Evolutionary conservation across 129 eudicot genomes (phyloP).

Genomic region (Ambrosia artemisiifolia): DNA sequence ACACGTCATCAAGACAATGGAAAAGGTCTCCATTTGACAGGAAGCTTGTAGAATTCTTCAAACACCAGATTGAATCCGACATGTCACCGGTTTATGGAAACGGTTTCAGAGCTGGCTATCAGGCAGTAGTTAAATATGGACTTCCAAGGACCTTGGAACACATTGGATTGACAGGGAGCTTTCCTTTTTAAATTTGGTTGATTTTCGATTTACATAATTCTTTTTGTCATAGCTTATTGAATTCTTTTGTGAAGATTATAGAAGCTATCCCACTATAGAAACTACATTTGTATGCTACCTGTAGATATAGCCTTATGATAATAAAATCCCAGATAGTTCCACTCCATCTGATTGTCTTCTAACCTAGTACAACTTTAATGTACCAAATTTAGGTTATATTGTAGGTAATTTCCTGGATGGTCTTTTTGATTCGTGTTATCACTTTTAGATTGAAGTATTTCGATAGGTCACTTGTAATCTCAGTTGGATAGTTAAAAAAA

Average conservation of each 20-base stretch:
- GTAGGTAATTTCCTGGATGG: too few species aligned
- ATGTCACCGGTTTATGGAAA: conserved; percentile 72
- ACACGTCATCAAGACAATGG: conserved; percentile 40
- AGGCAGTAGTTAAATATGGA: conserved; percentile 73
- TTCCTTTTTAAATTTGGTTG: conserved; percentile 46
- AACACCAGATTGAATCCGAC: conserved; percentile 81
- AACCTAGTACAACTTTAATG: too few species aligned
- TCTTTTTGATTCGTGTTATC: too few species aligned
- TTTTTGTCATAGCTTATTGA: conserved; percentile 17
- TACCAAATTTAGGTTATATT: too few species aligned
- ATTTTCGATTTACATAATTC: conserved; percentile 13
- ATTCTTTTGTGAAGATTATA: conserved; percentile 27
- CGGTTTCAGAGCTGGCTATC: conserved; percentile 73
- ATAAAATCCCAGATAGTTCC: conserved; percentile 10
- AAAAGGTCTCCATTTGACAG: conserved; percentile 75
- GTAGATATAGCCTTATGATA: conserved; percentile 24
- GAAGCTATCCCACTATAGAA: conserved; percentile 3
- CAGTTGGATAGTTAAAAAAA: too few species aligned
- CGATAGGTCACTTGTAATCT: too few species aligned
- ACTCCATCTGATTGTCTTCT: too few species aligned
- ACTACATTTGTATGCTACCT: conserved; percentile 19
- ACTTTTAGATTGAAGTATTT: too few species aligned
- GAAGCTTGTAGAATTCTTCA: conserved; percentile 75
- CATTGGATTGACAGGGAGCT: conserved; percentile 67
- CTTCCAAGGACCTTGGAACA: conserved; percentile 73